A percentile compares a stretch with the other conserved stretches of the same genome.
These are phyloP conservation scores for Rugonectria rugulosa DNA, from an alignment of 2,329 filamentous ascomycete genomes.

Conservation along the genomic window DNA sequence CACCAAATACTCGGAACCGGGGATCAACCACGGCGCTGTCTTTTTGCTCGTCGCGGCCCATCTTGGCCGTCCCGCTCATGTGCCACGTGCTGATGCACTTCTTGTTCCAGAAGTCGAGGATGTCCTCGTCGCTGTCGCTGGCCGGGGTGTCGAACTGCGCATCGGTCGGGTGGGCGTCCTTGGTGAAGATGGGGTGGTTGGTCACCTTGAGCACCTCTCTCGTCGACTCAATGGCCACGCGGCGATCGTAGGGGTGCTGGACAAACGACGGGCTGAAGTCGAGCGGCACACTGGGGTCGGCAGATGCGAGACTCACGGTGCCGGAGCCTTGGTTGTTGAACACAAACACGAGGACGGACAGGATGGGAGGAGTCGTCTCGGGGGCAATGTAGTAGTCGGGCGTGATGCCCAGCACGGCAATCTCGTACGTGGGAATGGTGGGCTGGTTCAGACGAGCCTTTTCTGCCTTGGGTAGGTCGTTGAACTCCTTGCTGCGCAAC, in stretches of 20 bases:
- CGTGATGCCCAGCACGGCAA: slow-evolving; percentile 17
- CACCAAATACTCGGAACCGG: slow-evolving; percentile 56
- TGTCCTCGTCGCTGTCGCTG: slow-evolving; percentile 25
- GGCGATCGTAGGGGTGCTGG: slow-evolving; percentile 24
- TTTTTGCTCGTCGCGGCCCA: slow-evolving; percentile 12
- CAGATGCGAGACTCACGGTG: slow-evolving; percentile 15
- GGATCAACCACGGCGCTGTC: slow-evolving; percentile 29
- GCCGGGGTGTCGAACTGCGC: slow-evolving; percentile 17
- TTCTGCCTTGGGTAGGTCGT: not conserved
- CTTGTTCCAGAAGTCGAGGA: slow-evolving; percentile 25
- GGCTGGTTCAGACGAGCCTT: slow-evolving; percentile 11
- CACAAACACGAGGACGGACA: slow-evolving; percentile 24
- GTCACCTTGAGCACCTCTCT: slow-evolving; percentile 23
- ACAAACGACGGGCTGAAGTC: slow-evolving; percentile 21
- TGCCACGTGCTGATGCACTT: slow-evolving; percentile 28
- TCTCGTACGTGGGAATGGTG: slow-evolving; percentile 23
- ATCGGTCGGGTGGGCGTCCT: slow-evolving; percentile 17
- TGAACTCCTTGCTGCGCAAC: slow-evolving; percentile 19
- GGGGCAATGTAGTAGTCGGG: slow-evolving; percentile 23
- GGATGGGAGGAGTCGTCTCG: slow-evolving; percentile 17
- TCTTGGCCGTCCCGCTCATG: slow-evolving; percentile 28
- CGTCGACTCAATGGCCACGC: slow-evolving; percentile 25
- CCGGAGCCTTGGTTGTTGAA: slow-evolving; percentile 23
- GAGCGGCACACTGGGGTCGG: slow-evolving; percentile 18
- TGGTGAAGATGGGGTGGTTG: slow-evolving; percentile 12